These are phyloP conservation scores for Pouteria glomerata DNA, from an alignment of 148 eudicot species.

Conservation along the genomic window DNA sequence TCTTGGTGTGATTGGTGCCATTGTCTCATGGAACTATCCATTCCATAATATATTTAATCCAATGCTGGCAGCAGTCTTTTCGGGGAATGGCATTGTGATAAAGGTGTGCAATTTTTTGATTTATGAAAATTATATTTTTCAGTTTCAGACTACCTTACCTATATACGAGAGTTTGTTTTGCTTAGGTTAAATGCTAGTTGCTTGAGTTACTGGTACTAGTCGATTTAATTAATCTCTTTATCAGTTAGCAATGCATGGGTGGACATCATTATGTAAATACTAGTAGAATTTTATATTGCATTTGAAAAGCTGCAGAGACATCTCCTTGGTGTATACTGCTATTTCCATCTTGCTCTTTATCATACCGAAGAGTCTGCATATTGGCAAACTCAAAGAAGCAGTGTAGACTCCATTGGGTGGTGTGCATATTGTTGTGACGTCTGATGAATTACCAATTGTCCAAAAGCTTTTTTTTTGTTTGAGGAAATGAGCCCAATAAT, in stretches of 20 bases:
- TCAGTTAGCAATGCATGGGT: neutral
- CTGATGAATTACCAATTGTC: too few relatives aligned
- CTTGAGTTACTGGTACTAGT: too few relatives aligned
- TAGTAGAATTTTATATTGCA: neutral
- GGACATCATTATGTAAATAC: neutral
- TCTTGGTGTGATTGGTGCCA: slow-evolving; percentile 93
- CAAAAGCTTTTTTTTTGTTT: too few relatives aligned
- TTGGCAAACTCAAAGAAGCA: too few relatives aligned
- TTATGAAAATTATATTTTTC: neutral
- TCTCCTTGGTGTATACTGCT: neutral
- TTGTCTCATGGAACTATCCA: slow-evolving; percentile 98
- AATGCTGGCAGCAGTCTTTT: slow-evolving; percentile 93
- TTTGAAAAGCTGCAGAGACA: neutral
- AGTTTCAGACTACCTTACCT: neutral
- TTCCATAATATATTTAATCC: slow-evolving; percentile 96
- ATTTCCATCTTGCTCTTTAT: neutral
- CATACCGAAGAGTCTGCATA: too few relatives aligned
- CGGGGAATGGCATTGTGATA: slow-evolving; percentile 88
- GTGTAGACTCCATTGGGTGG: too few relatives aligned
- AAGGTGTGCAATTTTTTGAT: slow-evolving; percentile 46
- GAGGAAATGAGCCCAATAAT: too few relatives aligned
- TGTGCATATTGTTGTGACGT: too few relatives aligned
- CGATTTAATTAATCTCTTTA: neutral
- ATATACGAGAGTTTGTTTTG: neutral
- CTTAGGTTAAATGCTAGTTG: neutral